Evolutionary conservation across 805 yeast species (phyloP), one percentile per base, ranked within the genome.

Genomic region (Myxozyma neotropica): DNA sequence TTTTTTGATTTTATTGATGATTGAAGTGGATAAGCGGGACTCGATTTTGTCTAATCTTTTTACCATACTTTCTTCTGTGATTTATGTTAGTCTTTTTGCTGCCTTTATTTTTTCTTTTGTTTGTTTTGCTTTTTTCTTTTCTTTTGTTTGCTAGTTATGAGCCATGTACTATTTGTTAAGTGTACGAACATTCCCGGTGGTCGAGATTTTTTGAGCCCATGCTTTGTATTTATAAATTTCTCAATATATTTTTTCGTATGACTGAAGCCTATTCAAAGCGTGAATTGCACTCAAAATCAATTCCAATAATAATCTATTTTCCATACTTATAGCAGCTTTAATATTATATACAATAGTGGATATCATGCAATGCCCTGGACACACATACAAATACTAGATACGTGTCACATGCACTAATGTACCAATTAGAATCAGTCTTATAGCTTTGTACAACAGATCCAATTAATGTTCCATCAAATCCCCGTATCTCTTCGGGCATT

Each of bases 181-280:
- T 26, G 21, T 27, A n/a, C 21, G 48, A 26, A 19, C 46, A 7
- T 2, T 44, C 3, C 3, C 21, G 35, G 31, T 4, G 19, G 31
- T 44, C 35, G 48, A 15, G 33, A 29, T 15, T 21, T 12, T 33
- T 31, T 27, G 15, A 31, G 40, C 26, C 13, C 19, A 23, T 15
- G 39, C 39, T 10, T 31, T 47, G 51, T 47, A 47, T 47, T 47
- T 47, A 33, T 47, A 47, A 21, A 35, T 44, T 24, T 44, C 21
- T n/a, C 12, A 19, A 47, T 47, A 24, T 7, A 10, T 7, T 29
- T 29, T 29, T 29, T 29, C 33, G 33, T 10, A 29, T 7, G 33
- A n/a, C n/a, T n/a, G n/a, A n/a, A n/a, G n/a, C n/a, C n/a, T n/a
- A n/a, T n/a, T n/a, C n/a, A n/a, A n/a, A n/a, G n/a, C n/a, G n/a